A percentile compares a stretch with the other conserved stretches of the same genome.
Conservation (phyloP, 2,329 filamentous ascomycete genomes). For the Clonostachys rhizophaga region DNA sequence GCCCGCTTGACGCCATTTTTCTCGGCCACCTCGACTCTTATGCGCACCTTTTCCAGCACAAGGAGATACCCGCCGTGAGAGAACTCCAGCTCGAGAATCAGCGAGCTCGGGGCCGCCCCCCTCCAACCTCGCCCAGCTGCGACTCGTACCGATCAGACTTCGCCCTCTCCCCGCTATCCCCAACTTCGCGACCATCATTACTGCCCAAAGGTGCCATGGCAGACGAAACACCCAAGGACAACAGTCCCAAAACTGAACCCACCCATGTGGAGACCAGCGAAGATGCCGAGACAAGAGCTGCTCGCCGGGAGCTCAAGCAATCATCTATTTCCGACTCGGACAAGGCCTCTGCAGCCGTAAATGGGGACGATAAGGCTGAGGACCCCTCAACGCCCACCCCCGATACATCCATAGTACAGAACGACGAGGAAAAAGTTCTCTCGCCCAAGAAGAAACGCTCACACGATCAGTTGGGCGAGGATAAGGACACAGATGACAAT, state of each 20-base stretch:
- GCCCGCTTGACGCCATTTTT: too few relatives aligned
- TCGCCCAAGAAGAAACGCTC: slow-evolving; percentile 65
- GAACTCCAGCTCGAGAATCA: too few relatives aligned
- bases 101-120: too few relatives aligned
- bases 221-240: not conserved
- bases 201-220: slow-evolving; percentile 2
- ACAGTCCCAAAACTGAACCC: slow-evolving; percentile 4
- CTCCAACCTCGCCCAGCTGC: too few relatives aligned
- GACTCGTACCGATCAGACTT: too few relatives aligned
- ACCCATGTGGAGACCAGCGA: slow-evolving; percentile 36
- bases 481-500: slow-evolving; percentile 33
- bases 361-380: slow-evolving; percentile 3
- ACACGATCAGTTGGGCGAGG: slow-evolving; percentile 52
- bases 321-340: slow-evolving; percentile 52
- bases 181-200: not conserved
- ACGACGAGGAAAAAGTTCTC: slow-evolving; percentile 39
- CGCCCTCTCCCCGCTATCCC: too few relatives aligned
- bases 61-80: too few relatives aligned
- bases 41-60: too few relatives aligned
- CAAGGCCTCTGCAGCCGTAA: slow-evolving; percentile 19
- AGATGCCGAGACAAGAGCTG: slow-evolving; percentile 59
- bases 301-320: slow-evolving; percentile 60
- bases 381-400: not conserved
- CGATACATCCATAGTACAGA: slow-evolving; percentile 1
- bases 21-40: too few relatives aligned